Percentiles rank a stretch among this genome's conserved stretches.
phyloP scores from a whole-genome alignment of 192 early-diverging fungal genomes.

The Mortierella claussenii region DNA sequence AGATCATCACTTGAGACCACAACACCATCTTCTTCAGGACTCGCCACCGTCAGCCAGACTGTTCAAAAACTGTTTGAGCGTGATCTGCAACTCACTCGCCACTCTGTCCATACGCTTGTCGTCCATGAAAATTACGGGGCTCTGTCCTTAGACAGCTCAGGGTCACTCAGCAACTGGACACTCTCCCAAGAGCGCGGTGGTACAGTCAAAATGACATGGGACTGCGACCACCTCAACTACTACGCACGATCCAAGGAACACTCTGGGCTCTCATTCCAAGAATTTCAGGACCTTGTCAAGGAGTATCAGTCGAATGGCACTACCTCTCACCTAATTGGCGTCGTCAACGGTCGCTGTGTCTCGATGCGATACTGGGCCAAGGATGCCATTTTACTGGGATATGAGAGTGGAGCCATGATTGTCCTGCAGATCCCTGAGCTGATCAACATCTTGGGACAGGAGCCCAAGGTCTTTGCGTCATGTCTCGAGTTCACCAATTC shows the following conservation, averaged over 20 bases:
- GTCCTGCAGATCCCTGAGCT: slow-evolving; percentile 58
- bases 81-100: slow-evolving; percentile 22
- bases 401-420: slow-evolving; percentile 61
- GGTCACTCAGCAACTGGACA: slow-evolving; percentile 52
- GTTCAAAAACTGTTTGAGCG: slow-evolving; percentile 34
- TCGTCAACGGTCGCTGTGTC: slow-evolving; percentile 57
- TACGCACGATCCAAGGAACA: slow-evolving; percentile 55
- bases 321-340: slow-evolving; percentile 24
- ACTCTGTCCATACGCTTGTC: slow-evolving; percentile 40
- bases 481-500: slow-evolving; percentile 54
- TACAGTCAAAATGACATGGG: slow-evolving; percentile 35
- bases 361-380: slow-evolving; percentile 67
- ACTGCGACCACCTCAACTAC: slow-evolving; percentile 55
- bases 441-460: slow-evolving; percentile 56
- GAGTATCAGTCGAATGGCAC: slow-evolving; percentile 47
- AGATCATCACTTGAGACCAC: not conserved
- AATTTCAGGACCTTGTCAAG: slow-evolving; percentile 37
- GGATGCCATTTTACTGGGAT: slow-evolving; percentile 58
- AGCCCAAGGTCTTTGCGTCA: slow-evolving; percentile 55
- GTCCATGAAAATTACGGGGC: slow-evolving; percentile 38
- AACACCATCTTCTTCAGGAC: slow-evolving; percentile 9
- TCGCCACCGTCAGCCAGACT: slow-evolving; percentile 8
- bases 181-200: slow-evolving; percentile 39
- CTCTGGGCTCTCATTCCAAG: slow-evolving; percentile 37
- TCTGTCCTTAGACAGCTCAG: slow-evolving; percentile 53